Conservation (phyloP, 169 alveolate species). For the Plasmodium sp. region DNA sequence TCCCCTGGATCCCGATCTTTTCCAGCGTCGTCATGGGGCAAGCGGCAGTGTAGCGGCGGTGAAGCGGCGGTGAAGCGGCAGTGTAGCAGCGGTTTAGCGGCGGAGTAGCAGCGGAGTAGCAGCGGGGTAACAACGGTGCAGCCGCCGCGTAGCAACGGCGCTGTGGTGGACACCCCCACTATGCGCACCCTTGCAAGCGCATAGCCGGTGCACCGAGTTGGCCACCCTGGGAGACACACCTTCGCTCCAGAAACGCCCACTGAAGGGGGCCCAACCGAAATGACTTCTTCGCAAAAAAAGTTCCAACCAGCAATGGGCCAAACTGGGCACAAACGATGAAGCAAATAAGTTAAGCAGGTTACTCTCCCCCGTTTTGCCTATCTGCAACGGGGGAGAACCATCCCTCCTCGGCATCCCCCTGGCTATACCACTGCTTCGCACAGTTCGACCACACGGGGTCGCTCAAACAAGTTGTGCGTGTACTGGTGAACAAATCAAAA, state of each 20-base stretch:
- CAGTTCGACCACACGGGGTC: background rate
- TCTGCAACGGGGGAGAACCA: background rate
- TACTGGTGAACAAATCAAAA: background rate
- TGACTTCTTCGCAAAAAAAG: background rate
- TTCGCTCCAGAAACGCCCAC: background rate
- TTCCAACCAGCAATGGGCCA: background rate
- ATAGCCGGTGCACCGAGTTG: background rate
- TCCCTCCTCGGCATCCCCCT: background rate
- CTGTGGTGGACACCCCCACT: background rate
- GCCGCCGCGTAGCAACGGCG: background rate
- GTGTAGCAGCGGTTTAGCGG: too few relatives aligned
- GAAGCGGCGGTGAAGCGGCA: background rate
- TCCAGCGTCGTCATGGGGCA: conserved; percentile 93
- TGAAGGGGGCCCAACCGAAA: background rate
- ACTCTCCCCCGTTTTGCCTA: background rate
- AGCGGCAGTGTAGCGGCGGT: background rate
- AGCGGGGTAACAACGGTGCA: background rate
- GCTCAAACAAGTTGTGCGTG: background rate
- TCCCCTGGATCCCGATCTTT: conserved; percentile 96
- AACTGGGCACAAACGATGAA: background rate
- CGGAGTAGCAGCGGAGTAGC: background rate
- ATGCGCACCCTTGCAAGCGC: background rate
- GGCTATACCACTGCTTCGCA: background rate
- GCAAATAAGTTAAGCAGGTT: background rate
- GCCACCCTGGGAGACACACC: background rate